phyloP scores from a whole-genome alignment of 2,329 filamentous ascomycete species.

The Furcasterigmium furcatum region DNA sequence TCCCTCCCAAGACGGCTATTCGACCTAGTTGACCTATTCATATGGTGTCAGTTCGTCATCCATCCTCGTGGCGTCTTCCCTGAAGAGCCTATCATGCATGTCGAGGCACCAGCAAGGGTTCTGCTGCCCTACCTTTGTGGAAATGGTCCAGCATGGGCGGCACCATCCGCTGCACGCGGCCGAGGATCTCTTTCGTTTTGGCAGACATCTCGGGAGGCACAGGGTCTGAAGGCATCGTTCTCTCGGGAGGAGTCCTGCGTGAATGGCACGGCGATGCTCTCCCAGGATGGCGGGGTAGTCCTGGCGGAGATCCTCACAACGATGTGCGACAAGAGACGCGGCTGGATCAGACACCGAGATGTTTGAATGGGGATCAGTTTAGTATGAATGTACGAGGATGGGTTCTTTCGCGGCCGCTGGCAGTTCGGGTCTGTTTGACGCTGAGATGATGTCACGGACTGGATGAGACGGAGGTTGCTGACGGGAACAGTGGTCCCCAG shows the following conservation, averaged over 20 bases:
- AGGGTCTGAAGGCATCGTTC: conserved; percentile 10
- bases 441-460: neutral
- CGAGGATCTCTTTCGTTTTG: conserved; percentile 70
- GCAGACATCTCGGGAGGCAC: conserved; percentile 53
- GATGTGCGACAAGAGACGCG: too few species aligned
- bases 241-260: neutral
- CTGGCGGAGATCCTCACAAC: too few species aligned
- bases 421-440: too few species aligned
- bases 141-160: conserved; percentile 94
- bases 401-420: too few species aligned
- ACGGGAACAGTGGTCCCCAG: too few species aligned
- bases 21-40: conserved; percentile 82
- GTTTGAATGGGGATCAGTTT: too few species aligned
- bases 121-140: conserved; percentile 89
- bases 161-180: conserved; percentile 83
- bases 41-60: neutral
- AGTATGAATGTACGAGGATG: too few species aligned
- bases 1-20: conserved; percentile 91
- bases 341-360: too few species aligned
- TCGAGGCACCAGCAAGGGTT: neutral
- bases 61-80: too few species aligned
- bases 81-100: too few species aligned
- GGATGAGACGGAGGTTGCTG: neutral
- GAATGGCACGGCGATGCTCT: too few species aligned
- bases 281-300: too few species aligned